Evolutionary conservation across 2,329 filamentous ascomycete species (phyloP).

Genomic region (Pseudogymnoascus sp.): DNA sequence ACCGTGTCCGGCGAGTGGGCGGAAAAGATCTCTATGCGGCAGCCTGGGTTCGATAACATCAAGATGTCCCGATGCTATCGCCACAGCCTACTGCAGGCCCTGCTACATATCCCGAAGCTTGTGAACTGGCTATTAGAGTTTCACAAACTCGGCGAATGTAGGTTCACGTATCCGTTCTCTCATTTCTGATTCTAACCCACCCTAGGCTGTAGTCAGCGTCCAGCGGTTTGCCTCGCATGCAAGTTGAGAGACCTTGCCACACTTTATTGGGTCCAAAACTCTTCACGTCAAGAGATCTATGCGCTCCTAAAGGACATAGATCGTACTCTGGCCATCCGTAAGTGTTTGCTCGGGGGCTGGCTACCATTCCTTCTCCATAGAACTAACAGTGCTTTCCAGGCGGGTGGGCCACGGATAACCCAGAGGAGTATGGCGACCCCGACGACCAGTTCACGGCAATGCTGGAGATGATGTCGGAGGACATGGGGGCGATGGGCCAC

Average conservation of each 20-base stretch:
- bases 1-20: constrained; percentile 14
- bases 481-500: constrained; percentile 16
- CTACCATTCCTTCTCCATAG: background rate
- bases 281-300: constrained; percentile 4
- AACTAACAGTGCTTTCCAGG: constrained; percentile 10
- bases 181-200: background rate
- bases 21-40: constrained; percentile 18
- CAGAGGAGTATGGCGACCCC: constrained; percentile 24
- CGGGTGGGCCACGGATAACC: constrained; percentile 18
- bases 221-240: constrained; percentile 15
- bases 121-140: constrained; percentile 24
- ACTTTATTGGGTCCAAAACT: constrained; percentile 14
- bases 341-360: constrained; percentile 5
- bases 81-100: constrained; percentile 26
- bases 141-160: constrained; percentile 21
- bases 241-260: constrained; percentile 10
- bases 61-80: constrained; percentile 26
- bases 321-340: constrained; percentile 14
- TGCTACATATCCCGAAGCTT: constrained; percentile 28
- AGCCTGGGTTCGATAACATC: constrained; percentile 24
- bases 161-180: constrained; percentile 2
- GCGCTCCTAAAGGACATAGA: constrained; percentile 12
- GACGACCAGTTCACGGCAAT: constrained; percentile 25
- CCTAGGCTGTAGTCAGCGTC: constrained; percentile 11
- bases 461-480: constrained; percentile 18